Percentiles rank a stretch among this genome's conserved stretches.
Evolutionary conservation across 176 grass and related monocot species (phyloP).

Genomic region (Thalia dealbata): DNA sequence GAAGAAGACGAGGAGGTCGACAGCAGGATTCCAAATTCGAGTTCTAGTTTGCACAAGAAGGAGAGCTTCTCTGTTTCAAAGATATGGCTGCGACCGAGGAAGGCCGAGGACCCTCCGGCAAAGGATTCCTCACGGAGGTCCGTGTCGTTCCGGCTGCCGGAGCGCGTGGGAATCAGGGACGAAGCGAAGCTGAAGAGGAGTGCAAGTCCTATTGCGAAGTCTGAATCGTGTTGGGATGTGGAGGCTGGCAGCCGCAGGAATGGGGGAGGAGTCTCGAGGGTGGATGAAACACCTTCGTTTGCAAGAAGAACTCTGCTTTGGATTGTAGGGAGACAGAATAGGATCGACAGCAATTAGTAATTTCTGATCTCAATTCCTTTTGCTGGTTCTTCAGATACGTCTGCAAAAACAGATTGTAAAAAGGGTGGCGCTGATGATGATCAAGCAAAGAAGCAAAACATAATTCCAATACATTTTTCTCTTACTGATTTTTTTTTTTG

Average conservation of each 20-base stretch:
- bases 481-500: no score
- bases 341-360: conserved; percentile 15
- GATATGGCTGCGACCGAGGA: conserved; percentile 68
- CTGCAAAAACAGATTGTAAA: no score
- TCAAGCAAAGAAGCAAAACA: no score
- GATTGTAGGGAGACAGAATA: conserved; percentile 63
- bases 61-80: conserved; percentile 94
- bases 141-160: conserved; percentile 68
- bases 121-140: conserved; percentile 34
- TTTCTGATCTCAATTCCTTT: not conserved
- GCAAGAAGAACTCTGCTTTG: conserved; percentile 72
- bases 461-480: not conserved
- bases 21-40: not conserved
- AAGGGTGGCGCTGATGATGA: no score
- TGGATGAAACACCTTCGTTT: conserved; percentile 66
- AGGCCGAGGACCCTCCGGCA: conserved; percentile 21
- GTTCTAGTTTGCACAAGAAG: conserved; percentile 30
- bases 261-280: conserved; percentile 36
- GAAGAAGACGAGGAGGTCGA: conserved; percentile 4
- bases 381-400: no score
- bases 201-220: conserved; percentile 43
- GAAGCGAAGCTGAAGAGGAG: conserved; percentile 4
- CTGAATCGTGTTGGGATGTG: conserved; percentile 51
- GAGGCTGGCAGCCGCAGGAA: conserved; percentile 56
- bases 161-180: conserved; percentile 18